phyloP scores from a whole-genome alignment of 768 basidiomycete species.

The Polyporus arcularius region DNA sequence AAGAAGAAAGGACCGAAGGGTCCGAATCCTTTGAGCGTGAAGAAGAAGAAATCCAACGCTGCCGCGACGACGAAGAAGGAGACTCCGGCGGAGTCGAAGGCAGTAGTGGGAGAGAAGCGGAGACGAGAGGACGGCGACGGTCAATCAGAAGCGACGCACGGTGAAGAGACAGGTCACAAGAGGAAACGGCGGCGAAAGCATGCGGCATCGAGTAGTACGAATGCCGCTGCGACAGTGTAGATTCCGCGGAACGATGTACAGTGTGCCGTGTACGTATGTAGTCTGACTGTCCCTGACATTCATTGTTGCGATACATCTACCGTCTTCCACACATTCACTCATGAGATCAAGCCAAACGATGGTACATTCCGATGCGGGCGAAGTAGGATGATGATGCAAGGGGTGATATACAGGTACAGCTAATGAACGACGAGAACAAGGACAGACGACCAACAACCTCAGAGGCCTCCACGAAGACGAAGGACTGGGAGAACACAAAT shows the following conservation, averaged over 20 bases:
- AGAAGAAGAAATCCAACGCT: conserved; percentile 67
- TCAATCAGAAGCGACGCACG: neutral
- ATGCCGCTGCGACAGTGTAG: too few relatives aligned
- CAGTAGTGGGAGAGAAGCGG: conserved; percentile 30
- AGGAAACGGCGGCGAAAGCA: conserved; percentile 30
- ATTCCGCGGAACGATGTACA: too few relatives aligned
- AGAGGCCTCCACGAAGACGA: conserved; percentile 72
- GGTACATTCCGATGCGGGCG: conserved; percentile 3
- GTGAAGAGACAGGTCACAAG: conserved; percentile 26
- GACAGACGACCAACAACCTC: conserved; percentile 17
- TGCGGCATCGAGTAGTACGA: neutral
- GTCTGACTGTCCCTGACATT: too few relatives aligned
- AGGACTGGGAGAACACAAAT: conserved; percentile 41
- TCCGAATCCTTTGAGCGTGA: conserved; percentile 90
- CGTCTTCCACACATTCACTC: neutral
- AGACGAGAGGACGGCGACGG: conserved; percentile 27
- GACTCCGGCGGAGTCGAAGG: conserved; percentile 1
- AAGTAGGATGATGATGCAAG: neutral
- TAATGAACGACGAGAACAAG: neutral
- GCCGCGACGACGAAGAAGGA: neutral
- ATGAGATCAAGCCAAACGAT: neutral
- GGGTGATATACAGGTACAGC: conserved; percentile 1
- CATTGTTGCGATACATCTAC: too few relatives aligned
- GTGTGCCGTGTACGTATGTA: too few relatives aligned
- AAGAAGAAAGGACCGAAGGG: conserved; percentile 74